Evolutionary conservation across 345 rosid species (phyloP), one percentile per base, ranked within the genome.

Genomic region (Syzygium grande): DNA sequence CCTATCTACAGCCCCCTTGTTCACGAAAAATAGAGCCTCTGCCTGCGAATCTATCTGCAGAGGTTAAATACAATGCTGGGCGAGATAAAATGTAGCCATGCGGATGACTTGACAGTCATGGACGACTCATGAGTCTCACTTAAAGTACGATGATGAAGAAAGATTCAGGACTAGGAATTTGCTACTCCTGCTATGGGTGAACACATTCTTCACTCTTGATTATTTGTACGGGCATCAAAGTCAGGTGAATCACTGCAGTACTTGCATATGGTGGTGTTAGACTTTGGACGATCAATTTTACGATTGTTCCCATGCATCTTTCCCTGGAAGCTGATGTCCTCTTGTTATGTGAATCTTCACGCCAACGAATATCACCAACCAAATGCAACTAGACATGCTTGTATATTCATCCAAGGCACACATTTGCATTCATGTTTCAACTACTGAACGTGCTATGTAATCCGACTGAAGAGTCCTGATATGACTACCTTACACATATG

Each of bases 1-100:
- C 99, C 99, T 52, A 23, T 94, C 86, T 96, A 98, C 92, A 95
- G 95, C 88, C 99, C 99, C 85, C 95, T 98, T 17, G 99, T 98
- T 91, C 99, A 95, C 46, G 97, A 98, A 93, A 95, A 97, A 89
- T 97, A 89, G 86, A 85, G 88, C 46, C 29, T 83, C 85, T 16
- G 51, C 68, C n/a, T 52, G 25, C n/a, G 9, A 56, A 27, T 27
- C 23, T 46, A n/a, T 86, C 87, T 46, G 3, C 80, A 38, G 83
- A 34, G 83, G 83, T 73, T 73, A 12, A 73, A 73, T 73, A 73
- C 38, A 10, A 73, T 73, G 19, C 49, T 73, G 83, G 49, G 25
- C 83, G 4, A 73, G 49, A 73, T 73, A 38, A 73, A 73, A 21
- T 73, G 49, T 38, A 19, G 83, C 8, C 4, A 38, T 0, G 49